These are phyloP conservation scores for Cercospora beticola DNA, from an alignment of 2,329 filamentous ascomycete genomes.

Conservation along the genomic window DNA sequence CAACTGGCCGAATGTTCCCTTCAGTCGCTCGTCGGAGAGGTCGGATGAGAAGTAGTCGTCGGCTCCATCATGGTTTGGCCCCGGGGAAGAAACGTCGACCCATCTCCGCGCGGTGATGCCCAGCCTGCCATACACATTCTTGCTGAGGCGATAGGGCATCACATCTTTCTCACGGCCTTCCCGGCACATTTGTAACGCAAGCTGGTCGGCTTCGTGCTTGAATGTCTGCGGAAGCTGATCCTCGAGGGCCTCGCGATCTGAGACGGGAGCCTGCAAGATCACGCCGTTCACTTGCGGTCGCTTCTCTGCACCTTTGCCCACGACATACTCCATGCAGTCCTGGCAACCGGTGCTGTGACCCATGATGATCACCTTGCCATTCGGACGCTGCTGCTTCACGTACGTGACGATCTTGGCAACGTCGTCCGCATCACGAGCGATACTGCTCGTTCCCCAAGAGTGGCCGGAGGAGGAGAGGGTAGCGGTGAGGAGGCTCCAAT, in stretches of 20 bases:
- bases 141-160: constrained; percentile 47
- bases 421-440: constrained; percentile 56
- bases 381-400: constrained; percentile 44
- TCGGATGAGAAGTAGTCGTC: constrained; percentile 91
- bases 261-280: constrained; percentile 77
- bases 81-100: constrained; percentile 57
- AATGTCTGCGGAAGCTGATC: constrained; percentile 46
- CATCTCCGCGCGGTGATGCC: constrained; percentile 60
- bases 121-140: constrained; percentile 33
- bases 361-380: constrained; percentile 63
- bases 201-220: constrained; percentile 42
- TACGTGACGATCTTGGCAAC: constrained; percentile 54
- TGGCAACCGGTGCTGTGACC: constrained; percentile 70
- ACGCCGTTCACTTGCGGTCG: constrained; percentile 66
- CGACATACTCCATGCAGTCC: constrained; percentile 65
- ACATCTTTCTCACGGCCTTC: constrained; percentile 50
- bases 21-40: constrained; percentile 59
- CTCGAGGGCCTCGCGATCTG: constrained; percentile 67
- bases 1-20: constrained; percentile 65
- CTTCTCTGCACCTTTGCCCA: constrained; percentile 34
- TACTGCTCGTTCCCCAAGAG: constrained; percentile 55
- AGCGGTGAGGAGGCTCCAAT: constrained; percentile 52
- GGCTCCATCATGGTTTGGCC: constrained; percentile 60
- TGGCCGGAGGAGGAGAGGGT: constrained; percentile 51
- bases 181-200: constrained; percentile 53